Evolutionary conservation across 176 grass and related monocot species (phyloP).

Genomic region (Puya raimondii): DNA sequence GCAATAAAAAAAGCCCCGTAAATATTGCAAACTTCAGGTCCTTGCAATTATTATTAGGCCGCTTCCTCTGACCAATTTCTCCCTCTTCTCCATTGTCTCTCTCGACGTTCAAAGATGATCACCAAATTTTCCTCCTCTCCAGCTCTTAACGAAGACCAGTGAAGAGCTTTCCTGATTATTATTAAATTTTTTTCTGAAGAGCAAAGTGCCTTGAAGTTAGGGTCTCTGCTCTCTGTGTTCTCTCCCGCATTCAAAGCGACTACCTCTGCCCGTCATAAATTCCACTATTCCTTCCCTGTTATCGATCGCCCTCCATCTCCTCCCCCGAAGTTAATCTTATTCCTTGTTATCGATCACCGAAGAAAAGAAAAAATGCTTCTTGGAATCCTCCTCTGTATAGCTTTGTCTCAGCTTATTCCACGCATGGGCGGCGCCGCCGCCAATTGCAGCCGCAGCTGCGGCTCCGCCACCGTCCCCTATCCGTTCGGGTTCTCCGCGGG

Average conservation of each 20-base stretch:
- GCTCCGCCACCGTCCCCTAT: slow-evolving; percentile 4
- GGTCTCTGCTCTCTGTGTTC: neutral
- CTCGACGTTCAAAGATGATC: too few species aligned
- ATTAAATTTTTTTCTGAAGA: neutral
- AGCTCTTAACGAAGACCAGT: too few species aligned
- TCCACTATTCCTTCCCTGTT: neutral
- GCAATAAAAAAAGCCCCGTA: too few species aligned
- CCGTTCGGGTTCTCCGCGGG: slow-evolving; percentile 52
- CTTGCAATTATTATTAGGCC: too few species aligned
- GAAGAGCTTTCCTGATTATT: neutral
- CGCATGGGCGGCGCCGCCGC: neutral
- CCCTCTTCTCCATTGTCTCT: too few species aligned
- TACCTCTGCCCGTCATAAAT: neutral
- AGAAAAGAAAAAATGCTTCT: slow-evolving; percentile 1
- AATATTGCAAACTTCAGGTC: too few species aligned
- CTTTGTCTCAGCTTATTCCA: neutral
- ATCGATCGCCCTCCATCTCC: neutral
- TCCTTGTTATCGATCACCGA: too few species aligned
- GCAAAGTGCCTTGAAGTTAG: neutral
- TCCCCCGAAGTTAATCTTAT: neutral
- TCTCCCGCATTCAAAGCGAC: neutral
- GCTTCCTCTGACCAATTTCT: too few species aligned
- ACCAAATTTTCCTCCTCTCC: too few species aligned
- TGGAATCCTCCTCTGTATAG: slow-evolving; percentile 9
- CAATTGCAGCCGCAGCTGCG: slow-evolving; percentile 34